These are phyloP conservation scores for Ramichloridium luteum DNA, from an alignment of 2,329 filamentous ascomycete species.

Conservation along the genomic window DNA sequence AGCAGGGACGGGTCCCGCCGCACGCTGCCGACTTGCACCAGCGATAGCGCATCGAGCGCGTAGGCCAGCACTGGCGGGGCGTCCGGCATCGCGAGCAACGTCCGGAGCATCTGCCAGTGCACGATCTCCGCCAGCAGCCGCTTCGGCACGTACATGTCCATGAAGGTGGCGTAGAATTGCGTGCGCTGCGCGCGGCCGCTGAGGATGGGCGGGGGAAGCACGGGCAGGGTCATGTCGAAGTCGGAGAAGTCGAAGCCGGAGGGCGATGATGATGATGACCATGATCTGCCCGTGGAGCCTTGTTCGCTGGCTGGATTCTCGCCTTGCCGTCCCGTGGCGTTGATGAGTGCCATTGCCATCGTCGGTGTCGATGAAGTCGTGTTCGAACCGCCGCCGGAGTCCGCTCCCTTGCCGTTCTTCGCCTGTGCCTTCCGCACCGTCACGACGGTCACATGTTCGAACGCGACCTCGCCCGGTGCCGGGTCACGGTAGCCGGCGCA, in stretches of 20 bases:
- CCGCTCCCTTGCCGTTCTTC: too few relatives aligned
- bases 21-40: slow-evolving; percentile 20
- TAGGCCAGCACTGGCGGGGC: slow-evolving; percentile 15
- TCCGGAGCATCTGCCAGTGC: slow-evolving; percentile 16
- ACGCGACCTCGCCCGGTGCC: slow-evolving; percentile 16
- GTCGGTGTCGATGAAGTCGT: too few relatives aligned
- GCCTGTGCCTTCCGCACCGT: slow-evolving; percentile 11
- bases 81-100: slow-evolving; percentile 12
- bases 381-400: too few relatives aligned
- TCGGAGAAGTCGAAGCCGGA: too few relatives aligned
- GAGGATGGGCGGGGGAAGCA: too few relatives aligned
- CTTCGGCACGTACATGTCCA: slow-evolving; percentile 21
- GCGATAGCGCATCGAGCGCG: slow-evolving; percentile 19
- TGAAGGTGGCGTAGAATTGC: slow-evolving; percentile 20
- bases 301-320: too few relatives aligned
- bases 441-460: slow-evolving; percentile 17
- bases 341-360: too few relatives aligned
- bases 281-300: too few relatives aligned
- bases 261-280: too few relatives aligned
- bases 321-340: too few relatives aligned
- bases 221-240: too few relatives aligned
- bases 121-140: slow-evolving; percentile 7
- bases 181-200: too few relatives aligned
- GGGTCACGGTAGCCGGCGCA: slow-evolving; percentile 22
- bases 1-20: slow-evolving; percentile 17